Conservation (phyloP, 164 flowering plant species). For the Piper betle region DNA sequence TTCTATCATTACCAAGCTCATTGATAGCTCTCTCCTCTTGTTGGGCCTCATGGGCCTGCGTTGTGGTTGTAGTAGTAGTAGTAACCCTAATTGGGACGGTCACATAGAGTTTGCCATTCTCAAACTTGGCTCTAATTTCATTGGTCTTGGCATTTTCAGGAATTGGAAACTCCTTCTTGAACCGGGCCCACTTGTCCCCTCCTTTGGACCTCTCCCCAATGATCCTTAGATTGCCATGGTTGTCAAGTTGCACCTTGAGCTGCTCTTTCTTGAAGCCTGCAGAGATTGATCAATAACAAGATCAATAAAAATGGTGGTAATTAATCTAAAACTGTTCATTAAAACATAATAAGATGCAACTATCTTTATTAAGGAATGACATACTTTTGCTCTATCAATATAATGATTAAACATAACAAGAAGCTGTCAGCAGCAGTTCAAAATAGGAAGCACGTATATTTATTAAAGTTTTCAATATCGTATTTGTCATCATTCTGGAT, state of each 20-base stretch:
- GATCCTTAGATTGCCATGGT: conserved; percentile 19
- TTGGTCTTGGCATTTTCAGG: conserved; percentile 17
- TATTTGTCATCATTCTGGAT: no score
- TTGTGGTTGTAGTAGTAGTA: background rate
- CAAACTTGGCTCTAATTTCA: conserved; percentile 39
- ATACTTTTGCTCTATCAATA: no score
- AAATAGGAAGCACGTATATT: no score
- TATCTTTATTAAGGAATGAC: no score
- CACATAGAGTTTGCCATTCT: conserved; percentile 25
- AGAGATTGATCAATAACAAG: background rate
- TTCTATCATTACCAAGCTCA: no score
- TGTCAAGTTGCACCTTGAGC: conserved; percentile 38
- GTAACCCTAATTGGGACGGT: conserved; percentile 19
- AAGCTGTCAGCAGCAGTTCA: no score
- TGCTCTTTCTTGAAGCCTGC: conserved; percentile 52
- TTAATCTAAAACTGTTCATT: background rate
- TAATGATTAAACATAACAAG: no score
- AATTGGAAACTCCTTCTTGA: conserved; percentile 29
- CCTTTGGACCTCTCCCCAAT: conserved; percentile 33
- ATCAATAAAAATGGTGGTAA: no score
- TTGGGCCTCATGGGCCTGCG: background rate
- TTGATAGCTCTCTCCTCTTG: background rate
- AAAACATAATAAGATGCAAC: no score
- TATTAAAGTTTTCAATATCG: no score
- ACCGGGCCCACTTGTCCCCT: conserved; percentile 26